Evolutionary conservation across 495 filamentous ascomycete species (phyloP).

Genomic region (Penicillium crystallinum): DNA sequence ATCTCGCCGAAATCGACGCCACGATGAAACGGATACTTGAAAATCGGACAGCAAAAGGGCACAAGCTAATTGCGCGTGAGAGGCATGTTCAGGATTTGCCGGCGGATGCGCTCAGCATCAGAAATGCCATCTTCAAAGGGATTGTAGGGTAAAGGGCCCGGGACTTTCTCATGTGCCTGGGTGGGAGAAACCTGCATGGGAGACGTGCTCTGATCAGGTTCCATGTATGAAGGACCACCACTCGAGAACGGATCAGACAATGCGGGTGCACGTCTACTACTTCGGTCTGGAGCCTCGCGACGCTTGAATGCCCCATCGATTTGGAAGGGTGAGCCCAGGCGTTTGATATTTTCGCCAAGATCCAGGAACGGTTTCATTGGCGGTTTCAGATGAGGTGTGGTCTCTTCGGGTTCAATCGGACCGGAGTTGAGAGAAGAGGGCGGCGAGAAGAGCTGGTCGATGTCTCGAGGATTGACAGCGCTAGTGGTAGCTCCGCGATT

Average conservation of each 20-base stretch:
- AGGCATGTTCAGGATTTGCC: constrained; percentile 42
- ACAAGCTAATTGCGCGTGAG: constrained; percentile 29
- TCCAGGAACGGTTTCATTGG: constrained; percentile 26
- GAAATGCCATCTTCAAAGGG: constrained; percentile 38
- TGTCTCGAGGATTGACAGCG: constrained; percentile 32
- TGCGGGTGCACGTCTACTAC: constrained; percentile 35
- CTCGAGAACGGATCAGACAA: constrained; percentile 41
- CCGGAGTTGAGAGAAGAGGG: constrained; percentile 37
- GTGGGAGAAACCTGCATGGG: constrained; percentile 18
- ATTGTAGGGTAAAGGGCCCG: constrained; percentile 28
- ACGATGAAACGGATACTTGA: constrained; percentile 13
- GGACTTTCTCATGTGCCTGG: constrained; percentile 11
- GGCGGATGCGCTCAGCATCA: constrained; percentile 45
- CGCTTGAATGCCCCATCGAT: constrained; percentile 28
- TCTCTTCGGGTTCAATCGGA: constrained; percentile 29
- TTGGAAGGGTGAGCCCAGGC: constrained; percentile 51
- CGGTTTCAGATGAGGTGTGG: constrained; percentile 21
- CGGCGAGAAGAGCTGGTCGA: constrained; percentile 47
- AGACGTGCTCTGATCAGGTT: constrained; percentile 7
- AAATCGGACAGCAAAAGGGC: constrained; percentile 7
- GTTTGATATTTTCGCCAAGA: constrained; percentile 38
- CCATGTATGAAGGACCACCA: constrained; percentile 17
- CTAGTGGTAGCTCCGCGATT: constrained; percentile 48
- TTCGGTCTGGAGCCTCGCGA: constrained; percentile 22
- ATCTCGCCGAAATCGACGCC: constrained; percentile 18